Evolutionary conservation across 2,329 filamentous ascomycete species (phyloP).

Genomic region (Ascochyta rabiei): DNA sequence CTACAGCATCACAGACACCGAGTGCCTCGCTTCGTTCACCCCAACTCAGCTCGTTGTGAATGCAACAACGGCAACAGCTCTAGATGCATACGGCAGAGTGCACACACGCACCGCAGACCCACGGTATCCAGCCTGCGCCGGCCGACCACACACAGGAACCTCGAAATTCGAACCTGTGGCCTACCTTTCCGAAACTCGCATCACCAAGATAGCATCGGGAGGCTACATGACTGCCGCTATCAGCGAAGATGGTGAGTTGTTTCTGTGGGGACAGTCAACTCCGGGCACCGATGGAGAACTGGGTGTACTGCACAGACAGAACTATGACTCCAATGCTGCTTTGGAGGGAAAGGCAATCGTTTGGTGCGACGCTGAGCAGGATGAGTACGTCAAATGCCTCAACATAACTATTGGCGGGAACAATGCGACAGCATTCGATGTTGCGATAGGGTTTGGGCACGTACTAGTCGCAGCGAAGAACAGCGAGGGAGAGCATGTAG

Average conservation of each 20-base stretch:
- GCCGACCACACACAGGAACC: constrained; percentile 19
- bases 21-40: not conserved
- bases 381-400: constrained; percentile 37
- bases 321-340: not conserved
- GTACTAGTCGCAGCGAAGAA: constrained; percentile 32
- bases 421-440: constrained; percentile 26
- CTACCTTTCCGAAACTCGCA: constrained; percentile 34
- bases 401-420: constrained; percentile 28
- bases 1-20: too few relatives aligned
- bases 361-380: constrained; percentile 21
- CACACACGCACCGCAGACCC: constrained; percentile 32
- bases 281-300: constrained; percentile 29
- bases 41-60: constrained; percentile 17
- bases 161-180: constrained; percentile 23
- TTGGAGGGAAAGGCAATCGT: not conserved
- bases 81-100: constrained; percentile 23
- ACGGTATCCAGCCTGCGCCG: constrained; percentile 33
- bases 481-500: constrained; percentile 2
- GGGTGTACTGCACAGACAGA: constrained; percentile 18
- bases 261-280: constrained; percentile 41
- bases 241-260: constrained; percentile 39
- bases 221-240: constrained; percentile 43
- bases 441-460: constrained; percentile 38
- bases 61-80: constrained; percentile 30
- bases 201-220: constrained; percentile 35